Percentiles rank a stretch among this genome's conserved stretches.
Evolutionary conservation across 257 asterid species (phyloP).

Genomic region (Salvia splendens): DNA sequence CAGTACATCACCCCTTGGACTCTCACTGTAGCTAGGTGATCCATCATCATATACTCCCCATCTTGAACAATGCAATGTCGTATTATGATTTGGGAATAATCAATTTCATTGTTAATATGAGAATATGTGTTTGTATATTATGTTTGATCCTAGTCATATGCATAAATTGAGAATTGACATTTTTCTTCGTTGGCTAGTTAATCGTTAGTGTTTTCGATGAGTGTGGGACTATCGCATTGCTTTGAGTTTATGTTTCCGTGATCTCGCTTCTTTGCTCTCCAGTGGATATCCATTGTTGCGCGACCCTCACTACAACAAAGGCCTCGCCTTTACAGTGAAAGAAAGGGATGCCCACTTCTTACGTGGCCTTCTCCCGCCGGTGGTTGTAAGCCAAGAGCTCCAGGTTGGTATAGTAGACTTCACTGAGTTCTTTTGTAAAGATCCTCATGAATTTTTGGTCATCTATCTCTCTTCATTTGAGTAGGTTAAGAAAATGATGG

Average conservation of each 20-base stretch:
- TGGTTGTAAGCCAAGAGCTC: conserved; percentile 63
- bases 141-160: neutral
- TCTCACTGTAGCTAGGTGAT: conserved; percentile 71
- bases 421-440: neutral
- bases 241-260: neutral
- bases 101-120: neutral
- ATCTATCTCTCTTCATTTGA: conserved; percentile 1
- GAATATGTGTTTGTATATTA: neutral
- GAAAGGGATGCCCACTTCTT: conserved; percentile 96
- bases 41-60: neutral
- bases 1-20: conserved; percentile 75
- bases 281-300: conserved; percentile 98
- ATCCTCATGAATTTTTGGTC: neutral
- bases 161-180: neutral
- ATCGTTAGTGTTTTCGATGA: conserved; percentile 1
- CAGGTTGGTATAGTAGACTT: conserved; percentile 56
- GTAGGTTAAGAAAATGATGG: conserved; percentile 96
- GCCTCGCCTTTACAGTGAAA: conserved; percentile 84
- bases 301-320: conserved; percentile 96
- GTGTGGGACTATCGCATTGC: neutral
- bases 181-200: neutral
- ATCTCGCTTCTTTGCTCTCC: conserved; percentile 34
- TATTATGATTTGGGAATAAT: no score
- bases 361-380: conserved; percentile 98
- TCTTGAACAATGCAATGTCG: no score